Percentiles rank a stretch among this genome's conserved stretches.
Evolutionary conservation across 1,284 basidiomycete species (phyloP).

Genomic region (Ustilago tritici): DNA sequence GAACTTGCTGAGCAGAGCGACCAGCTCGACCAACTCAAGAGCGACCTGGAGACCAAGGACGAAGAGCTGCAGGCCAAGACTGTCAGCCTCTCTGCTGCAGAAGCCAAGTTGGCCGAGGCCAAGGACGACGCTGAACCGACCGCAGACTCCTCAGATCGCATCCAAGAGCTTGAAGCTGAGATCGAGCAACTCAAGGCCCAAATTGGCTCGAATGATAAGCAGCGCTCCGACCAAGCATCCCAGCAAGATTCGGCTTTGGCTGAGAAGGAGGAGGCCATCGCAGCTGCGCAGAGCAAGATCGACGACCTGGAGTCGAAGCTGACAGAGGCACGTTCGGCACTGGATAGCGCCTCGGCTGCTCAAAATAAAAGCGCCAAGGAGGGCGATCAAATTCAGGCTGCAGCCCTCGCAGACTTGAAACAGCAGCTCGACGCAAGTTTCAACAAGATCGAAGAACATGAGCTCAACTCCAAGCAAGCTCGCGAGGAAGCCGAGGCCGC

Average conservation of each 20-base stretch:
- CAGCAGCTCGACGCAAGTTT: conserved; percentile 22
- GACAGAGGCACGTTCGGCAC: conserved; percentile 23
- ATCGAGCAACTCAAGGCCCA: conserved; percentile 27
- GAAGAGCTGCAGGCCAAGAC: conserved; percentile 54
- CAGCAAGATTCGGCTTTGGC: conserved; percentile 16
- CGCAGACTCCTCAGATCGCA: conserved; percentile 15
- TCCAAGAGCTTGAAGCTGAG: conserved; percentile 40
- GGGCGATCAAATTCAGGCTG: conserved; percentile 12
- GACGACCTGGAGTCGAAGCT: conserved; percentile 29
- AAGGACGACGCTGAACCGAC: conserved; percentile 18
- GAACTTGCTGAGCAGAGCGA: conserved; percentile 54
- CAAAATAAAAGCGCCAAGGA: conserved; percentile 23
- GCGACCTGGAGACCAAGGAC: conserved; percentile 54
- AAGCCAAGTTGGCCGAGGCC: conserved; percentile 38
- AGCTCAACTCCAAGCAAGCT: conserved; percentile 25
- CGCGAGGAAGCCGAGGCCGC: conserved; percentile 27
- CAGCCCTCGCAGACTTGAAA: conserved; percentile 27
- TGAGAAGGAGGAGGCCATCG: conserved; percentile 35
- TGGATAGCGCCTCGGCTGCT: conserved; percentile 21
- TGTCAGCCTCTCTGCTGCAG: conserved; percentile 48
- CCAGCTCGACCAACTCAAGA: conserved; percentile 47
- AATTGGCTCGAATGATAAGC: conserved; percentile 17
- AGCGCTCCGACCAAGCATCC: conserved; percentile 26
- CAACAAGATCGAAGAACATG: conserved; percentile 35
- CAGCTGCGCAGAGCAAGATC: conserved; percentile 30